Evolutionary conservation across 768 basidiomycete species (phyloP), one percentile per base, ranked within the genome.

Genomic region (Russula compacta): DNA sequence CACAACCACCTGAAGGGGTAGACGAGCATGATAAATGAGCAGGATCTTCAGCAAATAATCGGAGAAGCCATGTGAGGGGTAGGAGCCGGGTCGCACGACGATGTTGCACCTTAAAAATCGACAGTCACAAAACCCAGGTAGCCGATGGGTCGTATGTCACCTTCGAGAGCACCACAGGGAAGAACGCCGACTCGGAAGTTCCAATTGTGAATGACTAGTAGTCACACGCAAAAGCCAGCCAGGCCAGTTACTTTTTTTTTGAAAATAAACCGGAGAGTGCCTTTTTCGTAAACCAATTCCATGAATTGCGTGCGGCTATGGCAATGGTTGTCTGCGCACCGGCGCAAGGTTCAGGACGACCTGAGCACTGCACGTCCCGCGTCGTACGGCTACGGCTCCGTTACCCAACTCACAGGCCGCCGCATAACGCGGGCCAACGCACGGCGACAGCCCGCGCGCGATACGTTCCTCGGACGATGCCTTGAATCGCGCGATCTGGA

Each of bases 321-420:
- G 61, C 87, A 90, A 67, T 89, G 91, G 56, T 87, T 83, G 65
- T 92, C 87, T 15, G 89, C 88, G 89, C 91, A 92, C 60, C 85
- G 47, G 35, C 56, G 56, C 52, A 56, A 40, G 4, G 59, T 60
- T 52, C 32, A 71, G 60, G 58, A 61, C 47, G 64, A 67, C 17
- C 63, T 61, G 35, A 66, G 63, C 3, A 66, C 64, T 29, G 38
- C 60, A 44, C 9, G 52, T 53, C 1, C 53, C 17, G 5, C 48
- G 66, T 24, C 57, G 46, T 6, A 21, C 46, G 1, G 32, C 58
- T 51, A 43, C 14, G 46, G 61, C 56, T 29, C 36, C 15, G 39
- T 53, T 17, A 39, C 29, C 44, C 10, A 19, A 53, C 36, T 46
- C 58, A 15, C 17, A 2, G 29, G 32, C n/a, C 7, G 44, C 66